Evolutionary conservation across 495 filamentous ascomycete genomes (phyloP), one percentile per base, ranked within the genome.

Genomic region (Geoglossum glabrum): DNA sequence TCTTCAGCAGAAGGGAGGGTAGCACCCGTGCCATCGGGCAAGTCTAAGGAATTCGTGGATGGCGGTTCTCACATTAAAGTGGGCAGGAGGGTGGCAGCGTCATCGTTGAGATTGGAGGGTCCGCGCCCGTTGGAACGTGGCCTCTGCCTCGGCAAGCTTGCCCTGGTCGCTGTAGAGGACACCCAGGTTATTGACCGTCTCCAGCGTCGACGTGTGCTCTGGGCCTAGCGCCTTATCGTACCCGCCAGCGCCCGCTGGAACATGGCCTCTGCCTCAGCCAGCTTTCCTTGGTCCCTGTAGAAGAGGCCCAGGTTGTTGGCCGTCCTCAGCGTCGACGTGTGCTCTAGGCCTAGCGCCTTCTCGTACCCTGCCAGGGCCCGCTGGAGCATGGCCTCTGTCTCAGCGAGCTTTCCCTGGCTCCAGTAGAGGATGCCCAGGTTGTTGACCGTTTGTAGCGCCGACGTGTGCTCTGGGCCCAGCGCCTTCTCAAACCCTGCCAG

Each of bases 101-200:
- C n/a, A 40, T 40, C 36, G 36, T 40, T 40, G 13, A 15, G 36
- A 40, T 40, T 15, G 36, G 10, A 15, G 36, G 2, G 36, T 40
- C 13, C 36, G 49, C n/a, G 13, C 49, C 13, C 49, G 49, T 2
- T 52, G 49, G 49, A 17, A 19, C 49, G 21, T 52, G 10, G 30
- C 49, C 49, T 52, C 30, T 19, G 49, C 49, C 30, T 52, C 49
- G 30, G 1, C 46, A 11, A 64, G 55, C 62, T 61, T 66, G 34
- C 61, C 59, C 49, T 66, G 66, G 38, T 55, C 15, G 4, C 0
- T 13, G 46, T 68, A 68, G 26, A 67, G 56, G 26, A 0, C 6
- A 52, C 64, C 64, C 43, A 62, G 50, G 50, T 57, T 57, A 15
- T 56, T 56, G 34, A 40, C n/a, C 4, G 13, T 57, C 23, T 19